These are phyloP conservation scores for Primulina huaijiensis DNA, from an alignment of 257 asterid genomes.

Conservation along the genomic window DNA sequence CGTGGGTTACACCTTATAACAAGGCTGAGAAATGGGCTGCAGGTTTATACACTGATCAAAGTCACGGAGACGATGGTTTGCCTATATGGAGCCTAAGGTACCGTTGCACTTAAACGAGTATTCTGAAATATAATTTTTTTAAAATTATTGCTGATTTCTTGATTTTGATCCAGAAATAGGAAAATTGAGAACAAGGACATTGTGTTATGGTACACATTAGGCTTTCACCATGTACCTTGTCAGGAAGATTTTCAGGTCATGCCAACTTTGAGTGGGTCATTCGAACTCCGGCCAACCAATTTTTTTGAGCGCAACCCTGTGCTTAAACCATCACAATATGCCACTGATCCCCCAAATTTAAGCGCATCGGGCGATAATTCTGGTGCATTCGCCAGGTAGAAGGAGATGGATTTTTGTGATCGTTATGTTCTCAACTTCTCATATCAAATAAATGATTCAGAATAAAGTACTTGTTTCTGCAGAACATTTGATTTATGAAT, in stretches of 20 bases:
- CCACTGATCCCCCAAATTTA: slow-evolving; percentile 5
- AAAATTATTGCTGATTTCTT: not conserved
- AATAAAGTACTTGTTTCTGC: not conserved
- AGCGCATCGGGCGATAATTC: not conserved
- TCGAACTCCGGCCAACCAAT: slow-evolving; percentile 55
- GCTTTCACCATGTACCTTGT: slow-evolving; percentile 57
- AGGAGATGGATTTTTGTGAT: not conserved
- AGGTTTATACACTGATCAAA: slow-evolving; percentile 46
- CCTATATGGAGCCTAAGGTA: slow-evolving; percentile 49
- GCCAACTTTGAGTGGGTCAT: slow-evolving; percentile 42
- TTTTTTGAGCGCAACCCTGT: slow-evolving; percentile 66
- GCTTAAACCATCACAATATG: slow-evolving; percentile 25
- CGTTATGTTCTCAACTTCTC: too few relatives aligned
- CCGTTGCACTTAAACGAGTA: not conserved
- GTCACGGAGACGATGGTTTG: slow-evolving; percentile 49
- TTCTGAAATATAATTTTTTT: not conserved
- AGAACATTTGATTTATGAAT: not conserved
- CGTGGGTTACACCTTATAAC: slow-evolving; percentile 58
- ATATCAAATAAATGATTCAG: not conserved
- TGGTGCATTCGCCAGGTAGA: not conserved
- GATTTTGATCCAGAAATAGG: slow-evolving; percentile 41
- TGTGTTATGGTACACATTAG: slow-evolving; percentile 63
- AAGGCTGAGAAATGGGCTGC: slow-evolving; percentile 59
- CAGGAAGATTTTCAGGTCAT: slow-evolving; percentile 65
- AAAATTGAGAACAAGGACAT: slow-evolving; percentile 50